Evolutionary conservation across 2,329 filamentous ascomycete genomes (phyloP).

Genomic region (Fusarium sp.): DNA sequence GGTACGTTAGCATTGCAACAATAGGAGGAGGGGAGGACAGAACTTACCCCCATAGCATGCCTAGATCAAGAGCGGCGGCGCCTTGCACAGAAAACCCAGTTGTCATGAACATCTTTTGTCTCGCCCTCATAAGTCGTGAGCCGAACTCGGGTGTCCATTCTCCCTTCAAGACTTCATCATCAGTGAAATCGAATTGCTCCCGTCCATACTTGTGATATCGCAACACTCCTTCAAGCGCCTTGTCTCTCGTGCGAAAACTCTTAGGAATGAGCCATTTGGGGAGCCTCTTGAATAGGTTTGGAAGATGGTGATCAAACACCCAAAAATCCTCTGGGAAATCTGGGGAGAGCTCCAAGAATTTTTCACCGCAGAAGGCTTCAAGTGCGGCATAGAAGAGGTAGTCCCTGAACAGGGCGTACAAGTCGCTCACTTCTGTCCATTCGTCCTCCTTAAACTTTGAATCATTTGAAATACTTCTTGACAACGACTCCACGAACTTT

Average conservation of each 20-base stretch:
- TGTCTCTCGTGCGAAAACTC: slow-evolving; percentile 32
- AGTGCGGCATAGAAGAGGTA: slow-evolving; percentile 17
- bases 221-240: slow-evolving; percentile 11
- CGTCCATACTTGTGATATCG: slow-evolving; percentile 26
- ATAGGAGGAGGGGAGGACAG: accelerated
- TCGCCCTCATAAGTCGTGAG: slow-evolving; percentile 41
- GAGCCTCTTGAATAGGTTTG: slow-evolving; percentile 30
- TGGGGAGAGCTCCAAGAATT: slow-evolving; percentile 28
- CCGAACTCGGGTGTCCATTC: slow-evolving; percentile 42
- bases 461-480: slow-evolving; percentile 9
- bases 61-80: slow-evolving; percentile 35
- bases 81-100: slow-evolving; percentile 24
- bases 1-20: accelerated
- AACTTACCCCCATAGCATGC: slow-evolving; percentile 40
- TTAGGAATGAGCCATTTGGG: slow-evolving; percentile 31
- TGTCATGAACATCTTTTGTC: slow-evolving; percentile 33
- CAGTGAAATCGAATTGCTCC: slow-evolving; percentile 5
- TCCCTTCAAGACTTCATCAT: slow-evolving; percentile 7
- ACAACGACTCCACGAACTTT: slow-evolving; percentile 23
- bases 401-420: slow-evolving; percentile 28
- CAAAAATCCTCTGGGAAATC: slow-evolving; percentile 34
- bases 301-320: slow-evolving; percentile 34
- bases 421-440: slow-evolving; percentile 28
- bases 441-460: neutral
- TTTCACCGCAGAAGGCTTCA: slow-evolving; percentile 19